Percentiles rank a stretch among this genome's conserved stretches.
Conservation (phyloP, 73 alveolate species). For the Tetrahymena elliotti region DNA sequence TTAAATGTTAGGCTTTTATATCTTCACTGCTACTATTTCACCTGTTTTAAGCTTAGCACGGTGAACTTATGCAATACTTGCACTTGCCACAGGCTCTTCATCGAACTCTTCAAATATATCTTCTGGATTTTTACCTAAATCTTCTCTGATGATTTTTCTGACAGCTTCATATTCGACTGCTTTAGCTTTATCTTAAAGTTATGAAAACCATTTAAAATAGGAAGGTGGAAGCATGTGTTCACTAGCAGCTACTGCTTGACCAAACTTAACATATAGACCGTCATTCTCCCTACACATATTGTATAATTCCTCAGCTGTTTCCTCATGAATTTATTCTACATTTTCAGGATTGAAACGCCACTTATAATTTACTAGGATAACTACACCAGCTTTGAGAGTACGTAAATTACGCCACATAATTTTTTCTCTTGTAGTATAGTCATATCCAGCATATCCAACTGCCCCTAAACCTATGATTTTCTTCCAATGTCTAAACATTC, state of each 20-base stretch:
- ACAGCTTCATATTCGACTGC: constrained; percentile 22
- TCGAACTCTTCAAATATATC: constrained; percentile 62
- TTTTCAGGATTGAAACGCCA: constrained; percentile 15
- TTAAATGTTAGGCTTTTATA: constrained; percentile 56
- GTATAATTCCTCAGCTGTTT: constrained; percentile 34
- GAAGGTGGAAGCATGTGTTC: constrained; percentile 44
- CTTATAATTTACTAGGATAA: constrained; percentile 16
- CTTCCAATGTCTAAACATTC: not conserved
- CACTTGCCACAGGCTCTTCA: constrained; percentile 60
- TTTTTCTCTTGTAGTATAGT: not conserved
- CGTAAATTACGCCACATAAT: constrained; percentile 15
- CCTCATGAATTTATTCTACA: constrained; percentile 39
- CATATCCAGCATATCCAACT: not conserved
- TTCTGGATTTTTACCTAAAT: constrained; percentile 41
- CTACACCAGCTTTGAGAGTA: constrained; percentile 23
- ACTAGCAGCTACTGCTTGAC: constrained; percentile 51
- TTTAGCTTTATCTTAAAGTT: constrained; percentile 35
- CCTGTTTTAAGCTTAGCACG: constrained; percentile 60
- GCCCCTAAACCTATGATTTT: not conserved
- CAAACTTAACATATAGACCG: constrained; percentile 53
- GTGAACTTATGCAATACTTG: constrained; percentile 76
- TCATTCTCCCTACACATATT: constrained; percentile 35
- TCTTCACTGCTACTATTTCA: constrained; percentile 66
- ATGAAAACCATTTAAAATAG: constrained; percentile 30
- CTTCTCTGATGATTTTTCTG: constrained; percentile 35